Evolutionary conservation across 352 stramenopile species (phyloP), one percentile per base, ranked within the genome.

Genomic region (Pythium rhizo-oryzae): DNA sequence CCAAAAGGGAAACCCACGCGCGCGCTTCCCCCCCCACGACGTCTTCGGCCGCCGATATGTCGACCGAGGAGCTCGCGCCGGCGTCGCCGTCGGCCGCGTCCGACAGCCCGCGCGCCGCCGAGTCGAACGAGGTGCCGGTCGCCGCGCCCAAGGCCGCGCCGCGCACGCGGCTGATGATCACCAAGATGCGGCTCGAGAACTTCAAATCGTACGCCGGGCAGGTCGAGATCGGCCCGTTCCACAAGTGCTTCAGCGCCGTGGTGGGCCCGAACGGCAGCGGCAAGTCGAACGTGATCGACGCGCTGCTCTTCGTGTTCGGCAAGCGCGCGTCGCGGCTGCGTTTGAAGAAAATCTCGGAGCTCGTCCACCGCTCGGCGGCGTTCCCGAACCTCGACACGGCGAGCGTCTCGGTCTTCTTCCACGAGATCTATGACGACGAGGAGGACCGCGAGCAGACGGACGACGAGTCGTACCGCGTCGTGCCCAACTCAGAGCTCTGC

Each of bases 241-340:
- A 99, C 89, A 99, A 99, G 82, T 98, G 97, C 71, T 99, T 99
- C 83, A 98, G 91, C 60, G 93, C 93, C 19, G 95, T 99, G 24
- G 97, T 99, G 12, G 98, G 98, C 7, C 98, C 98, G 24, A 99
- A 99, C 76, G 98, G 98, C 46, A 99, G 94, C 61, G 98, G 98
- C 56, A 99, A 99, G 82, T 99, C 96, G 21, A 99, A 99, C 76
- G 97, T 99, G 19, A 99, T 99, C 59, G 98, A 99, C 77, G 98
- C 98, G 61, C 96, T 99, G 81, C 92, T 99, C 16, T 99, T 99
- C 76, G 98, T 99, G 8, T 99, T 99, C 78, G 98, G 98, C 59
- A 99, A 99, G 77, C 91, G 97, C 49, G 98, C 98, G 49, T 99
- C 98, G 67, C 99, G 99, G 77, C 80, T 99, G 33, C 93, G 97